Evolutionary conservation across 345 rosid species (phyloP).

Genomic region (Nephelium lappaceum): DNA sequence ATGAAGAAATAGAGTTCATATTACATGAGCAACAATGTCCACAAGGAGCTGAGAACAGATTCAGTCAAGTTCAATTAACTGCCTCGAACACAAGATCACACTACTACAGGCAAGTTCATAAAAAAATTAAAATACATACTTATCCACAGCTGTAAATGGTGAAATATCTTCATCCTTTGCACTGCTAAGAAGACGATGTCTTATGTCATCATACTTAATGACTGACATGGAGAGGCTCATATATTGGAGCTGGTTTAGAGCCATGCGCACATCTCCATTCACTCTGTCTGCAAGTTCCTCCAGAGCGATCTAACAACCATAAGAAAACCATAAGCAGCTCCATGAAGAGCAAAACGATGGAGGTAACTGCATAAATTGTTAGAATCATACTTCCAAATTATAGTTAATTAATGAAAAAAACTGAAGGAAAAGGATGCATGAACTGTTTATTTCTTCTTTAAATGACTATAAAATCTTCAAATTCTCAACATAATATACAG

Average conservation of each 20-base stretch:
- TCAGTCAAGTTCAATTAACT: not conserved
- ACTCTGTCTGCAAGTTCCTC: conserved; percentile 97
- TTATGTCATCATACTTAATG: conserved; percentile 86
- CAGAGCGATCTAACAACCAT: conserved; percentile 66
- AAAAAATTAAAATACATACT: conserved; percentile 47
- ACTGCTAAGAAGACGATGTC: conserved; percentile 82
- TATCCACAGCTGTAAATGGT: conserved; percentile 96
- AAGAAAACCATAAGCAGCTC: not conserved
- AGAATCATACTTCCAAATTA: not conserved
- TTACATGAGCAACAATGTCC: not conserved
- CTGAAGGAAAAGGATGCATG: not conserved
- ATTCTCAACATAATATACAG: not conserved
- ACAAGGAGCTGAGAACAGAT: not conserved
- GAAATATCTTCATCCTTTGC: conserved; percentile 98
- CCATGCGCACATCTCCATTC: conserved; percentile 97
- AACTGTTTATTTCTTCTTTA: not conserved
- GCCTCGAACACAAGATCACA: not conserved
- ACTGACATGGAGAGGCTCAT: conserved; percentile 90
- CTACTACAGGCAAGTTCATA: not conserved
- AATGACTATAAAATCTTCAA: not conserved
- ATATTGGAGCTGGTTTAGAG: conserved; percentile 88
- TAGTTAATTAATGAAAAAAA: not conserved
- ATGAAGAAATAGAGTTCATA: not conserved
- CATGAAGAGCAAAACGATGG: not conserved
- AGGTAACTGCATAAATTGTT: not conserved